phyloP scores from a whole-genome alignment of 2,329 filamentous ascomycete genomes.

The Thielaviopsis musarum region DNA sequence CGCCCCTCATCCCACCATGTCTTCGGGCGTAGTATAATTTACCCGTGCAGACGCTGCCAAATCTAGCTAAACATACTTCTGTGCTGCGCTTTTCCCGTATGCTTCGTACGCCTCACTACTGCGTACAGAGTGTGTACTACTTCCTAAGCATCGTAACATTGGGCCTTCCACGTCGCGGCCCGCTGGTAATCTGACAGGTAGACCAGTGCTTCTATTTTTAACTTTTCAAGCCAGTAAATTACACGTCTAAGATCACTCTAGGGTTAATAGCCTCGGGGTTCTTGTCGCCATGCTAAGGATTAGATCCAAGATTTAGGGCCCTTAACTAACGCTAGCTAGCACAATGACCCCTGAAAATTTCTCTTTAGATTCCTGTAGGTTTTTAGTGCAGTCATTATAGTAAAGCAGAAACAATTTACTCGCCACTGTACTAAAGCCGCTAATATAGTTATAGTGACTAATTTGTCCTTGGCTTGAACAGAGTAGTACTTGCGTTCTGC shows the following conservation, averaged over 20 bases:
- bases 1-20: background rate
- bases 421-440: too few species aligned
- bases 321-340: background rate
- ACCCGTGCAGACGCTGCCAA: background rate
- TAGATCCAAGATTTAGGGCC: background rate
- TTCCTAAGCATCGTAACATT: too few species aligned
- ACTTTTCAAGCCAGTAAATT: background rate
- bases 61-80: background rate
- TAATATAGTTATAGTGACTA: too few species aligned
- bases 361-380: background rate
- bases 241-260: background rate
- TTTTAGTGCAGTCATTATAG: background rate
- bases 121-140: background rate
- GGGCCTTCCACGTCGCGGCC: background rate
- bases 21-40: background rate
- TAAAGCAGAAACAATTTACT: too few species aligned
- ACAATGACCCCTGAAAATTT: background rate
- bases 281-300: background rate
- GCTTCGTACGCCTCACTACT: too few species aligned
- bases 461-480: too few species aligned
- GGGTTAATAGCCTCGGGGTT: background rate
- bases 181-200: background rate
- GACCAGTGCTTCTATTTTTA: background rate
- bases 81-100: background rate
- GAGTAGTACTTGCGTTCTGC: too few species aligned